These are phyloP conservation scores for Chaetomidium leptoderma DNA, from an alignment of 495 filamentous ascomycete genomes.

Conservation along the genomic window DNA sequence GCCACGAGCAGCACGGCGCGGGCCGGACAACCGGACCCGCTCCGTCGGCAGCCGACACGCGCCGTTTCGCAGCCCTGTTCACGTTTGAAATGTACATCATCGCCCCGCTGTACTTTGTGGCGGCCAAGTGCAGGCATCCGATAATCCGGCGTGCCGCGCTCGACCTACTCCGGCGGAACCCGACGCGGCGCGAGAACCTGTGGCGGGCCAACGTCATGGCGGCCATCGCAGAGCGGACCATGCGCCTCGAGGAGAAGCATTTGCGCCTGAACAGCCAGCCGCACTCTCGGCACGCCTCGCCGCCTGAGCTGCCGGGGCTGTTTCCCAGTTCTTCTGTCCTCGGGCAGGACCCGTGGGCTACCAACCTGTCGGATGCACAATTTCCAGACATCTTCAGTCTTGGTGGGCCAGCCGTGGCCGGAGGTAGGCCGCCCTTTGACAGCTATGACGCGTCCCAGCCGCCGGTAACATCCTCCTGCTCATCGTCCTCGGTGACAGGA, in stretches of 20 bases:
- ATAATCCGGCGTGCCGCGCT: conserved; percentile 43
- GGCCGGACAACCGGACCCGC: not conserved
- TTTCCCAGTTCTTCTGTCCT: conserved; percentile 12
- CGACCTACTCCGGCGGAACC: conserved; percentile 34
- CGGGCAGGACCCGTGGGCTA: conserved; percentile 17
- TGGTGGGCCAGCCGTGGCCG: not conserved
- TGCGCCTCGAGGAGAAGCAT: conserved; percentile 33
- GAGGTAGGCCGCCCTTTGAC: not conserved
- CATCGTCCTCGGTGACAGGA: not conserved
- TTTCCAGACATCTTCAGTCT: conserved; percentile 3
- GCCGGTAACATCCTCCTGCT: not conserved
- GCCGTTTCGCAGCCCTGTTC: conserved; percentile 35
- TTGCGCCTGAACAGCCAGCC: conserved; percentile 13
- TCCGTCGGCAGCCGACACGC: conserved; percentile 14
- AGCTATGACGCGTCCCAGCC: not conserved
- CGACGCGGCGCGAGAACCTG: conserved; percentile 34
- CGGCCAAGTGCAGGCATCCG: conserved; percentile 47
- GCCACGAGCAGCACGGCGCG: conserved; percentile 7
- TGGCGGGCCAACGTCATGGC: conserved; percentile 40
- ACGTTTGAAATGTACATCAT: conserved; percentile 51
- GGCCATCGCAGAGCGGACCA: conserved; percentile 31
- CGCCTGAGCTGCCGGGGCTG: conserved; percentile 9
- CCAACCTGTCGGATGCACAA: conserved; percentile 7
- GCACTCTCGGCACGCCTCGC: conserved; percentile 16
- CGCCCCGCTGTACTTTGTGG: conserved; percentile 48